A percentile compares a stretch with the other conserved stretches of the same genome.
phyloP scores from a whole-genome alignment of 495 filamentous ascomycete genomes.

The Neurospora africana region DNA sequence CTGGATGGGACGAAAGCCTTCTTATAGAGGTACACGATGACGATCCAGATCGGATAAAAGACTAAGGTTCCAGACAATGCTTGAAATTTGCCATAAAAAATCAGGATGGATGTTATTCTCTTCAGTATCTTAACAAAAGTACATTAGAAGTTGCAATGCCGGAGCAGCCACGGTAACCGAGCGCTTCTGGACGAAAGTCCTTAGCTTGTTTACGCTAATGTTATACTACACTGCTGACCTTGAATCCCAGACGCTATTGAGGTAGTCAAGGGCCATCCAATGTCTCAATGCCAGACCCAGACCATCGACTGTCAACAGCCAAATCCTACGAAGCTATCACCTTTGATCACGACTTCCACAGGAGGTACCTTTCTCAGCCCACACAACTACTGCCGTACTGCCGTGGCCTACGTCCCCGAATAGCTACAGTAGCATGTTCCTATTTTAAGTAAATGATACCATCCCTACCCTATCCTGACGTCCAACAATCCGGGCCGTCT shows the following conservation, averaged over 20 bases:
- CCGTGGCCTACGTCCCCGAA: not conserved
- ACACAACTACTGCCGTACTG: not conserved
- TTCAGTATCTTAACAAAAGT: not conserved
- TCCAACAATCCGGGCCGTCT: not conserved
- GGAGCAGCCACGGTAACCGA: not conserved
- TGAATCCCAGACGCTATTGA: not conserved
- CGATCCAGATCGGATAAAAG: not conserved
- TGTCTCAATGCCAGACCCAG: not conserved
- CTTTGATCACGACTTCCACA: not conserved
- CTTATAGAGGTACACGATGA: not conserved
- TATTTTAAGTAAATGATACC: not conserved
- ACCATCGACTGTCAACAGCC: not conserved
- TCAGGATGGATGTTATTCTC: not conserved
- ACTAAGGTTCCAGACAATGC: not conserved
- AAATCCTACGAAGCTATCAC: not conserved
- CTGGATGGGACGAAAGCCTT: not conserved
- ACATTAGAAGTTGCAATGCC: not conserved
- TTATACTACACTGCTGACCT: not conserved
- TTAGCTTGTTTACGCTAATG: not conserved
- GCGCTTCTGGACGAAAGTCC: not conserved
- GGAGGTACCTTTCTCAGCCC: not conserved
- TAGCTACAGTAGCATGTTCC: not conserved
- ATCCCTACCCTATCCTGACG: not conserved
- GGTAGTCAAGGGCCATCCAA: not conserved
- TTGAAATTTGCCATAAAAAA: not conserved